These are phyloP conservation scores for Aspergillus affinis DNA, from an alignment of 495 filamentous ascomycete genomes.

Conservation along the genomic window DNA sequence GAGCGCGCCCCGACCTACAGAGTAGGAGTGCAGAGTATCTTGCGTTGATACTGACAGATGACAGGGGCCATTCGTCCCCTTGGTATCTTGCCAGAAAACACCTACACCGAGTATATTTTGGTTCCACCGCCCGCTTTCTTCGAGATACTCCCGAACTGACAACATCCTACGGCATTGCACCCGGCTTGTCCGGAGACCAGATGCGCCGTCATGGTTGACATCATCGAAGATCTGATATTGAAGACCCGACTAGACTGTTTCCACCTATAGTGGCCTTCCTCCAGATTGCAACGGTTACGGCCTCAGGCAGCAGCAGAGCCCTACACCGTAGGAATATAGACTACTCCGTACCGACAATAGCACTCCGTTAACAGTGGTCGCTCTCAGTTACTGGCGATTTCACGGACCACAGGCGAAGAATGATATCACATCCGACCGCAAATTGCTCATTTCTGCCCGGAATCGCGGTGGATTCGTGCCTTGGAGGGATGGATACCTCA, in stretches of 20 bases:
- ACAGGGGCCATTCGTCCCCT: no score
- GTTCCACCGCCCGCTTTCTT: neutral
- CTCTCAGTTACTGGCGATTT: no score
- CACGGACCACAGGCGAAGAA: neutral
- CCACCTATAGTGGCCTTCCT: neutral
- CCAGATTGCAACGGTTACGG: neutral
- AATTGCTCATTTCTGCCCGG: neutral
- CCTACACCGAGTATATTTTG: no score
- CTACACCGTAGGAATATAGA: neutral
- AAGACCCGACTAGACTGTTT: neutral
- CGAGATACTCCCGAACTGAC: no score
- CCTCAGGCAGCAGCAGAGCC: neutral
- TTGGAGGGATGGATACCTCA: neutral
- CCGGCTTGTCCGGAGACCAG: neutral
- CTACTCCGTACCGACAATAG: no score
- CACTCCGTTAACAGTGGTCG: no score
- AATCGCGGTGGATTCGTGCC: neutral
- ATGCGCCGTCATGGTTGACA: neutral
- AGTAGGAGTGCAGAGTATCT: no score
- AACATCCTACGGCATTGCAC: no score
- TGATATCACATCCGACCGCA: neutral
- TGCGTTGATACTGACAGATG: no score
- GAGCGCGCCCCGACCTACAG: neutral
- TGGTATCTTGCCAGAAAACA: no score
- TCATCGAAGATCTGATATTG: neutral